These are phyloP conservation scores for Lasiosphaeria miniovina DNA, from an alignment of 495 filamentous ascomycete genomes.

Conservation along the genomic window DNA sequence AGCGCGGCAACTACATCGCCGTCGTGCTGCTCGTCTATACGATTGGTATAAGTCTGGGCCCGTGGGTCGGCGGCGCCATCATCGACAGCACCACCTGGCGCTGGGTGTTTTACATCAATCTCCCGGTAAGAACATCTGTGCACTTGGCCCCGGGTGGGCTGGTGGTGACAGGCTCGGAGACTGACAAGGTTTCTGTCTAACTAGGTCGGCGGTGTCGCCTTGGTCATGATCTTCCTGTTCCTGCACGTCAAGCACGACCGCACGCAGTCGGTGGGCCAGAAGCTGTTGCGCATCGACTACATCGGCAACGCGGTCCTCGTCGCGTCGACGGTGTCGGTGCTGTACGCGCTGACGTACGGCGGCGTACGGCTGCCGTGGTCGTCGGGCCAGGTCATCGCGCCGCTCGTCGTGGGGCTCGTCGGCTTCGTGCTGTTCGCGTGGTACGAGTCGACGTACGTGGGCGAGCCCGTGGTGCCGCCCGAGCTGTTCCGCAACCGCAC, in stretches of 20 bases:
- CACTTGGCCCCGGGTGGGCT: constrained; percentile 25
- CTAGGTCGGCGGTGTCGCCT: constrained; percentile 17
- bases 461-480: constrained; percentile 33
- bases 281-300: constrained; percentile 29
- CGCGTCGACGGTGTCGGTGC: constrained; percentile 23
- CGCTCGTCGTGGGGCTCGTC: constrained; percentile 21
- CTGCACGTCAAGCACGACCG: neutral
- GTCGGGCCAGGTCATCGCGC: constrained; percentile 25
- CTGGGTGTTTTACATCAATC: constrained; percentile 37
- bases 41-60: constrained; percentile 62
- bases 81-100: constrained; percentile 40
- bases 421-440: constrained; percentile 24
- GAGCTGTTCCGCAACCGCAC: constrained; percentile 30
- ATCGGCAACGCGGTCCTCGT: constrained; percentile 31
- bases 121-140: constrained; percentile 33
- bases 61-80: constrained; percentile 67
- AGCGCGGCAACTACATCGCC: constrained; percentile 55
- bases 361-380: constrained; percentile 26
- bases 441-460: constrained; percentile 19
- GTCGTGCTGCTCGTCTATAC: constrained; percentile 51
- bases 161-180: too few relatives aligned
- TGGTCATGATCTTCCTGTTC: constrained; percentile 4
- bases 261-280: constrained; percentile 2
- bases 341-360: constrained; percentile 25
- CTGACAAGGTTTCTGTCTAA: too few relatives aligned